Evolutionary conservation across 2,329 filamentous ascomycete genomes (phyloP).

Genomic region (Fusarium marasasianum): DNA sequence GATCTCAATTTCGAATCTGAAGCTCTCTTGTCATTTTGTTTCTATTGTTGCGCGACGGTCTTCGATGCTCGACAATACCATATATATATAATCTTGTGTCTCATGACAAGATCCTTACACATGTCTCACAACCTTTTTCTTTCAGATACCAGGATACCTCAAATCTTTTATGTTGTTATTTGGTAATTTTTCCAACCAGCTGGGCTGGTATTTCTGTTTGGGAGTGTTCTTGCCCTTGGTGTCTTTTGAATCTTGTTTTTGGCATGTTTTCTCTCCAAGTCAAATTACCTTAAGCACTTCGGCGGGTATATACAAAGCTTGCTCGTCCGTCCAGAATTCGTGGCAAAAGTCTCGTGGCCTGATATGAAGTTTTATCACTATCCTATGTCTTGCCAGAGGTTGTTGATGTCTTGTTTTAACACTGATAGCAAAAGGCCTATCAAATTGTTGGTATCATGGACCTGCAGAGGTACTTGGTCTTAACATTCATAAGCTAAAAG

Average conservation of each 20-base stretch:
- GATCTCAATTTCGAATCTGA: slow-evolving; percentile 73
- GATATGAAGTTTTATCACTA: not conserved
- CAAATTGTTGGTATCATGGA: not conserved
- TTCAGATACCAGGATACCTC: not conserved
- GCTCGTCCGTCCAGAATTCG: not conserved
- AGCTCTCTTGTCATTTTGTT: slow-evolving; percentile 49
- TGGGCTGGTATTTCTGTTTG: not conserved
- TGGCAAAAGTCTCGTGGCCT: not conserved
- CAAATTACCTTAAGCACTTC: not conserved
- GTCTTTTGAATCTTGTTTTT: not conserved
- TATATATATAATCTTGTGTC: not conserved
- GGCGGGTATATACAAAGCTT: not conserved
- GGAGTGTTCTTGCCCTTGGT: not conserved
- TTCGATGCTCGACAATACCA: not conserved
- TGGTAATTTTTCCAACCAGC: not conserved
- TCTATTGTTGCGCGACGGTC: not conserved
- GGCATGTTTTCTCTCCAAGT: not conserved
- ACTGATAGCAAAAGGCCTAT: not conserved
- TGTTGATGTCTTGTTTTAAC: not conserved
- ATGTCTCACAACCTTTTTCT: not conserved
- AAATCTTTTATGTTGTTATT: not conserved
- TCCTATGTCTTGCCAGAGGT: not conserved
- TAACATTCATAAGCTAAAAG: not conserved
- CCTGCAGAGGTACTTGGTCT: not conserved
- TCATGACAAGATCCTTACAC: not conserved